These are phyloP conservation scores for Zygosaccharomyces bailii DNA, from an alignment of 805 yeast species.

Conservation along the genomic window DNA sequence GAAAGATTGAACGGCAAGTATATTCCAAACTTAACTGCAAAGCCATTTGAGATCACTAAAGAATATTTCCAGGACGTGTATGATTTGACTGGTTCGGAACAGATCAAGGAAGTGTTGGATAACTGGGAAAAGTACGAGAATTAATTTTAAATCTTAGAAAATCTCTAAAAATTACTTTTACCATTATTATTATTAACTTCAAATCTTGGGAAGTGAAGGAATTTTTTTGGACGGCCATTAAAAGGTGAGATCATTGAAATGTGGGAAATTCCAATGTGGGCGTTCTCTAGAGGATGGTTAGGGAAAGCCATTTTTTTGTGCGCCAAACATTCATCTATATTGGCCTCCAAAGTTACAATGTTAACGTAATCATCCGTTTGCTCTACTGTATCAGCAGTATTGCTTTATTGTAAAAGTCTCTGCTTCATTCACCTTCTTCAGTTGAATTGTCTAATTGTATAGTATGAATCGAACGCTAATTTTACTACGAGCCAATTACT, in stretches of 20 bases:
- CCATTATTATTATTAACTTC: neutral
- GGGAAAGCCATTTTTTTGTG: conserved; percentile 13
- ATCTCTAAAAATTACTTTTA: too few relatives aligned
- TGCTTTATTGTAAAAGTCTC: neutral
- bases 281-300: conserved; percentile 2
- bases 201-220: neutral
- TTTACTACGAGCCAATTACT: neutral
- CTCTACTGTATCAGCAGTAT: neutral
- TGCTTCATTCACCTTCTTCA: neutral
- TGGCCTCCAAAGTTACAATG: too few relatives aligned
- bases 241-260: conserved; percentile 3
- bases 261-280: conserved; percentile 13
- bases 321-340: neutral
- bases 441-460: conserved; percentile 4
- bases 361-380: too few relatives aligned
- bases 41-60: conserved; percentile 92
- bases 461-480: conserved; percentile 3
- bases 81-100: conserved; percentile 83
- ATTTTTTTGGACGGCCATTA: conserved; percentile 1
- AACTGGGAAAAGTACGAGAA: conserved; percentile 86
- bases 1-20: conserved; percentile 90
- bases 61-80: conserved; percentile 97
- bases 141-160: conserved; percentile 1
- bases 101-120: conserved; percentile 84
- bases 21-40: conserved; percentile 98